These are phyloP conservation scores for Globisporangium spinosum DNA, from an alignment of 352 stramenopile species.

Conservation along the genomic window DNA sequence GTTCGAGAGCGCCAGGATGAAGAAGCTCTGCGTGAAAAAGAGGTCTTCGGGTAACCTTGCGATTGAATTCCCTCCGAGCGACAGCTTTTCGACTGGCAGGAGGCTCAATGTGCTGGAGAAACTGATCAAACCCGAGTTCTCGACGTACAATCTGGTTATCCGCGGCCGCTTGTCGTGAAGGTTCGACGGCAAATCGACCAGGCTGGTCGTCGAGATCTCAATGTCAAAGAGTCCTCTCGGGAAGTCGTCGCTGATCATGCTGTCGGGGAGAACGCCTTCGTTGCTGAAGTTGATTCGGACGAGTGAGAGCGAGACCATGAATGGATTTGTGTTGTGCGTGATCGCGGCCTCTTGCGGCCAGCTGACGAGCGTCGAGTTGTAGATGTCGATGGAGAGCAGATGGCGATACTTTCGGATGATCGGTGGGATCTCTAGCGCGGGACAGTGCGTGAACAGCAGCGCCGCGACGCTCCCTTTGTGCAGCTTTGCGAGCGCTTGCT, in stretches of 20 bases:
- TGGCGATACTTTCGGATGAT: slow-evolving; percentile 32
- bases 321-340: slow-evolving; percentile 33
- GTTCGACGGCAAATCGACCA: slow-evolving; percentile 21
- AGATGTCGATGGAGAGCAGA: slow-evolving; percentile 48
- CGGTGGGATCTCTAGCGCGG: slow-evolving; percentile 29
- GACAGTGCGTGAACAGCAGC: slow-evolving; percentile 51
- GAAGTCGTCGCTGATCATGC: slow-evolving; percentile 22
- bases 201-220: slow-evolving; percentile 29
- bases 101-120: slow-evolving; percentile 11
- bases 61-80: slow-evolving; percentile 33
- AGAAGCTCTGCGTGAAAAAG: slow-evolving; percentile 19
- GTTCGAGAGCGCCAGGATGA: slow-evolving; percentile 24
- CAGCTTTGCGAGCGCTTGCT: slow-evolving; percentile 22
- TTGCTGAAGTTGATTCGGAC: slow-evolving; percentile 45
- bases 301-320: slow-evolving; percentile 32
- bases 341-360: slow-evolving; percentile 37
- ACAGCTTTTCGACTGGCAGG: slow-evolving; percentile 28
- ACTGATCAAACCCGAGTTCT: slow-evolving; percentile 13
- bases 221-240: slow-evolving; percentile 26
- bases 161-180: slow-evolving; percentile 22
- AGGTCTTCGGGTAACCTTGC: slow-evolving; percentile 21
- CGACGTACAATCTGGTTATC: slow-evolving; percentile 26
- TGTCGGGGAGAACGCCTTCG: slow-evolving; percentile 28
- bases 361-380: slow-evolving; percentile 42
- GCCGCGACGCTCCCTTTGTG: slow-evolving; percentile 24